phyloP scores from a whole-genome alignment of 106 monocot species.

The Agapanthus africanus region DNA sequence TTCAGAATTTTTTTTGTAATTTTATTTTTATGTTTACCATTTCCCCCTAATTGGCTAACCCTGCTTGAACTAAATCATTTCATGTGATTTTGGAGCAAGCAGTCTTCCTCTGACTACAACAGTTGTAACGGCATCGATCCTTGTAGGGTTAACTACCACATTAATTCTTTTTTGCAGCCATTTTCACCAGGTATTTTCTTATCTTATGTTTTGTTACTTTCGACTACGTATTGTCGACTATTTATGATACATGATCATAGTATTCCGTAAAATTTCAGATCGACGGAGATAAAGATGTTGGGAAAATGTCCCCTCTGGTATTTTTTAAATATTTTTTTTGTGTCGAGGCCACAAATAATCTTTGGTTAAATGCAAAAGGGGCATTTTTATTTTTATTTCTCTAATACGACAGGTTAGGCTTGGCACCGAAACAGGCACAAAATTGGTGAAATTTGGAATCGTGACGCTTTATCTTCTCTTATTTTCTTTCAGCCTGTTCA shows the following conservation, averaged over 20 bases:
- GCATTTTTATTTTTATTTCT: neutral
- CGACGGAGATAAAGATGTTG: constrained; percentile 76
- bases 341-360: neutral
- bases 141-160: constrained; percentile 89
- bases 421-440: constrained; percentile 59
- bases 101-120: constrained; percentile 39
- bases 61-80: constrained; percentile 14
- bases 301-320: constrained; percentile 98
- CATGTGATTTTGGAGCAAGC: constrained; percentile 31
- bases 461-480: constrained; percentile 48
- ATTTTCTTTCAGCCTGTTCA: constrained; percentile 35
- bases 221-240: too few species aligned
- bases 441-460: constrained; percentile 54
- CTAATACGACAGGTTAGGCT: constrained; percentile 58
- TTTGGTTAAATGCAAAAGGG: too few species aligned
- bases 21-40: neutral
- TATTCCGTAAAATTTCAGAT: too few species aligned
- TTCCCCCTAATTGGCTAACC: neutral
- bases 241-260: too few species aligned
- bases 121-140: constrained; percentile 57
- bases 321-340: too few species aligned
- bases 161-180: constrained; percentile 98
- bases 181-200: constrained; percentile 99
- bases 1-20: neutral
- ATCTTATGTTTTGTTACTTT: too few species aligned